Base-by-base conservation (phyloP, 2,329 filamentous ascomycete genomes). In the Ascochyta viciae-villosae region DNA sequence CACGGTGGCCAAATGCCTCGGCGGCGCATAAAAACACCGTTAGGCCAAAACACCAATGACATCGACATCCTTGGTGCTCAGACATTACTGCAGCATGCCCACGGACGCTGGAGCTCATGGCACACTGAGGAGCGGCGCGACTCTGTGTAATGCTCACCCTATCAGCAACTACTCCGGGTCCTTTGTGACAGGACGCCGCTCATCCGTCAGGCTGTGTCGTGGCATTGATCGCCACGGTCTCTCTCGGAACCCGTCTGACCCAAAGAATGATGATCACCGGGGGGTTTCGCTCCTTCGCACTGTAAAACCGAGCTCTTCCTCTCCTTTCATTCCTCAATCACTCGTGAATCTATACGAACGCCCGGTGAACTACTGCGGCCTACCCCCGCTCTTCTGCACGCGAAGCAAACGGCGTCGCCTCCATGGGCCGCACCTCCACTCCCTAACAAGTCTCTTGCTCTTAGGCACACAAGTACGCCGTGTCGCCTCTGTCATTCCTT, bases 41-140 rank as follows among this genome's bases (percentile, higher is more conserved):
- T n/a, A 47, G 44, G 55, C 35, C 56, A 57, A 64, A 64, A 64
- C 61, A 64, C 52, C 59, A 60, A 54, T 48, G 22, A 54, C 56
- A 29, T 53, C 50, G 46, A 40, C 44, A 38, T 41, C 44, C 47
- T 40, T 50, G 45, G 49, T 38, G 50, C 50, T 44, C 38, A 38
- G 38, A 26, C 46, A 49, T 38, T 45, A 29, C 37, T 46, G 50
- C 50, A 42, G 26, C 23, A 31, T 43, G 34, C 33, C 34, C 47
- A 45, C 47, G 45, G 15, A 50, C 33, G 27, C 22, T 55, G 53
- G 46, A 46, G 50, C 53, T 19, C 15, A 35, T 26, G 16, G 29
- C 22, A 34, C 45, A 37, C 37, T 46, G 23, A 10, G 45, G 23
- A 46, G 46, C 50, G 53, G 46, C 42, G 47, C 37, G 47, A 37